phyloP scores from a whole-genome alignment of 179 eudicot genomes.

The Kewa caespitosa region DNA sequence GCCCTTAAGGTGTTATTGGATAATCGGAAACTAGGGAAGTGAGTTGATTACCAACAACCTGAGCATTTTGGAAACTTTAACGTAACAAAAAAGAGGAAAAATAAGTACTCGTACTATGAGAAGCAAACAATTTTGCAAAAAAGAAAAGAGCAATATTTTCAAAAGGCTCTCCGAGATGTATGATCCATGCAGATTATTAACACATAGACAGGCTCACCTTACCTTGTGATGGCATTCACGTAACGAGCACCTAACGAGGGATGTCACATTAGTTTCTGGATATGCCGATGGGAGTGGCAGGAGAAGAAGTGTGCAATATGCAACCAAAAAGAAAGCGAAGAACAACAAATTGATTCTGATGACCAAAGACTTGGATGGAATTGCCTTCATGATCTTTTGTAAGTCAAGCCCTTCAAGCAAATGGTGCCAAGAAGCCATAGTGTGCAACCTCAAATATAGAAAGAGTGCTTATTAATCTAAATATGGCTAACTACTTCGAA shows the following conservation, averaged over 20 bases:
- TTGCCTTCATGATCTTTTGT: slow-evolving; percentile 41
- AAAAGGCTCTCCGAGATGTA: no score
- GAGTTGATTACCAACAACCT: no score
- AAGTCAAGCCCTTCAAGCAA: slow-evolving; percentile 27
- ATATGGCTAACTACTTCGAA: not conserved
- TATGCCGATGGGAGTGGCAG: slow-evolving; percentile 48
- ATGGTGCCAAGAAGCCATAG: slow-evolving; percentile 25
- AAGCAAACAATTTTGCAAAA: no score
- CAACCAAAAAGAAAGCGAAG: slow-evolving; percentile 56
- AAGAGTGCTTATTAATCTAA: not conserved
- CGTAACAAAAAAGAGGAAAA: no score
- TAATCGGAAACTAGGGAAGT: no score
- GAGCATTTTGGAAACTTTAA: no score
- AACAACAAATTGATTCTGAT: slow-evolving; percentile 67
- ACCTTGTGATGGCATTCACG: slow-evolving; percentile 85
- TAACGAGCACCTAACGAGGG: slow-evolving; percentile 52
- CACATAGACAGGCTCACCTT: slow-evolving; percentile 62
- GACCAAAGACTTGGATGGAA: slow-evolving; percentile 64
- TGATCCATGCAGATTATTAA: no score
- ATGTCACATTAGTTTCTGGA: slow-evolving; percentile 27
- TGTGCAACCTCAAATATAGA: slow-evolving; percentile 3
- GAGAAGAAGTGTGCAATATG: slow-evolving; percentile 63
- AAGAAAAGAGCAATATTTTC: no score
- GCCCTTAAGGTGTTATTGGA: no score
- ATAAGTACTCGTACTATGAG: no score